A percentile compares a stretch with the other conserved stretches of the same genome.
These are phyloP conservation scores for Glutinoglossum americanum DNA, from an alignment of 495 filamentous ascomycete genomes.

Conservation along the genomic window DNA sequence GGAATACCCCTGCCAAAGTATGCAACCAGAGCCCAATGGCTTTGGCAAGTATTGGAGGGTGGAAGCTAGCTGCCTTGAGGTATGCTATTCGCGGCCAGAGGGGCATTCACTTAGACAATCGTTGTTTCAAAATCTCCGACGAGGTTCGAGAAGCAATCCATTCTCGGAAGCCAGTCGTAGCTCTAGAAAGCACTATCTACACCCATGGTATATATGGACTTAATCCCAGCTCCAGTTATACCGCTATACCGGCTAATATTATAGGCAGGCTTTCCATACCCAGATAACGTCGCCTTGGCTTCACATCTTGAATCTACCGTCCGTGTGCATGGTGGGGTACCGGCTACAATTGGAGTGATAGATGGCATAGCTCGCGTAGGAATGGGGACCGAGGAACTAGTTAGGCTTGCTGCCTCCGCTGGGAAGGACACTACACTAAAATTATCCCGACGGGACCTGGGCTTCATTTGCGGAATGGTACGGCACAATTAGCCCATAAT, in stretches of 20 bases:
- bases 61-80: neutral
- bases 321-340: constrained; percentile 60
- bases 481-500: neutral
- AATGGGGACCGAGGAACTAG: constrained; percentile 43
- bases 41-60: neutral
- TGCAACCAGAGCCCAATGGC: neutral
- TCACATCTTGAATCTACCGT: constrained; percentile 51
- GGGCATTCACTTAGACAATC: neutral
- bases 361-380: constrained; percentile 68
- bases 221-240: neutral
- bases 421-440: constrained; percentile 45
- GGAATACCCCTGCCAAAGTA: neutral
- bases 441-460: constrained; percentile 67
- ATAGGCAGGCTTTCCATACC: constrained; percentile 54
- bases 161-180: constrained; percentile 58
- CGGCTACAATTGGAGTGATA: constrained; percentile 78
- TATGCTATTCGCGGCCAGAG: neutral
- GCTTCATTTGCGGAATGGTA: constrained; percentile 63
- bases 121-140: constrained; percentile 50
- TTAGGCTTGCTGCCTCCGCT: constrained; percentile 42
- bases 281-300: constrained; percentile 55
- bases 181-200: constrained; percentile 81
- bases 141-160: constrained; percentile 61
- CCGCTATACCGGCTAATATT: neutral
- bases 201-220: constrained; percentile 37